phyloP scores from a whole-genome alignment of 176 grass and related monocot species.

The Triticum timopheevii region DNA sequence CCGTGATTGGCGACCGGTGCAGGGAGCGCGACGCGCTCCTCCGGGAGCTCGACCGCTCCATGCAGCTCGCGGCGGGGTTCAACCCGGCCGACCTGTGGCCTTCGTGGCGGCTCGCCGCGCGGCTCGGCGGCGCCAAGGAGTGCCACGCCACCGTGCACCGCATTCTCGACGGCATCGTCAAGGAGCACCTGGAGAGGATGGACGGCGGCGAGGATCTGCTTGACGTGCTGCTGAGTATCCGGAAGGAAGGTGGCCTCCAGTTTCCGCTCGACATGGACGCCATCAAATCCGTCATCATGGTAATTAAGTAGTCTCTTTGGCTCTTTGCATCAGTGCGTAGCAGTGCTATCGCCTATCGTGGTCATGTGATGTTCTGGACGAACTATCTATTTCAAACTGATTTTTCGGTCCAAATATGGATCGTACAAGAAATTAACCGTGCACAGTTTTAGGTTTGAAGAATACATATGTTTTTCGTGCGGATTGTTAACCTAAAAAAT shows the following conservation, averaged over 20 bases:
- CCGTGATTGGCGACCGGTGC: neutral
- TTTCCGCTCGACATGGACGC: neutral
- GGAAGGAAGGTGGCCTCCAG: neutral
- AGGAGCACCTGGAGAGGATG: neutral
- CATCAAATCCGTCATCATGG: neutral
- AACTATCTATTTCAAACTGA: no score
- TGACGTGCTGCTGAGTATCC: neutral
- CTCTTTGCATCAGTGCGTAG: no score
- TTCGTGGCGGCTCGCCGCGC: neutral
- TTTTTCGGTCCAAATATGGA: no score
- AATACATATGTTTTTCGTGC: neutral
- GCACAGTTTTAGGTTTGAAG: no score
- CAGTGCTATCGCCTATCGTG: no score
- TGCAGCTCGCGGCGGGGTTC: neutral
- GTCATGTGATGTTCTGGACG: no score
- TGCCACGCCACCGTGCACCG: neutral
- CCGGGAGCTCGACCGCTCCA: neutral
- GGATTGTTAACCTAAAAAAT: neutral
- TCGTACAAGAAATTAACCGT: no score
- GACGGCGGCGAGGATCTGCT: neutral
- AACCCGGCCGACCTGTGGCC: neutral
- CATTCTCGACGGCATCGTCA: neutral
- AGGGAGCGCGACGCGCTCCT: neutral
- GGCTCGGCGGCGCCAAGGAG: neutral
- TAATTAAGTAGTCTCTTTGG: neutral